A percentile compares a stretch with the other conserved stretches of the same genome.
Evolutionary conservation across 495 filamentous ascomycete species (phyloP).

Genomic region (Penicillium salamii): DNA sequence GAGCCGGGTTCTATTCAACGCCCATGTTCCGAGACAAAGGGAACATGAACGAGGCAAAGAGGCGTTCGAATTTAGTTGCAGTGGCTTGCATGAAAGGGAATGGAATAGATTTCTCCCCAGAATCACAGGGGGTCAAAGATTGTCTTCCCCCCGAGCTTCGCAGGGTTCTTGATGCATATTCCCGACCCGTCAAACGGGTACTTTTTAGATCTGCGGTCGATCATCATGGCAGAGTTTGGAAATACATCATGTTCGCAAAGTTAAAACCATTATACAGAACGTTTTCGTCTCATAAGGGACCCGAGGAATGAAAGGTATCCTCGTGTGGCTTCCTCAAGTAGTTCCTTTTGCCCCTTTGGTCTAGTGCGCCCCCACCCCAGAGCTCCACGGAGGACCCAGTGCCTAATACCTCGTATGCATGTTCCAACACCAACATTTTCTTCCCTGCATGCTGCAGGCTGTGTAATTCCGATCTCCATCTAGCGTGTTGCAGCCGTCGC

Average conservation of each 20-base stretch:
- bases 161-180: conserved; percentile 14
- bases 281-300: neutral
- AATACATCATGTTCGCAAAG: neutral
- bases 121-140: conserved; percentile 1
- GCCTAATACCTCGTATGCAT: conserved; percentile 17
- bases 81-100: neutral
- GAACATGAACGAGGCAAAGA: conserved; percentile 6
- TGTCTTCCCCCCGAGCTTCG: neutral
- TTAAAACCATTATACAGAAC: neutral
- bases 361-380: conserved; percentile 1
- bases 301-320: conserved; percentile 14
- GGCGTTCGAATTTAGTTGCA: neutral
- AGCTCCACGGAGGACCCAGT: conserved; percentile 13
- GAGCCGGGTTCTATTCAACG: neutral
- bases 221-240: conserved; percentile 9
- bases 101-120: neutral
- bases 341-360: conserved; percentile 21
- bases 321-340: no score
- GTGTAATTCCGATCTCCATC: conserved; percentile 8
- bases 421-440: conserved; percentile 10
- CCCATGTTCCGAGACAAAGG: conserved; percentile 3
- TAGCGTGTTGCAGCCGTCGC: neutral
- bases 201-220: neutral
- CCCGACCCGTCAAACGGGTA: conserved; percentile 14
- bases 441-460: conserved; percentile 25